These are phyloP conservation scores for Alternaria consortialis DNA, from an alignment of 2,329 filamentous ascomycete genomes.

Conservation along the genomic window DNA sequence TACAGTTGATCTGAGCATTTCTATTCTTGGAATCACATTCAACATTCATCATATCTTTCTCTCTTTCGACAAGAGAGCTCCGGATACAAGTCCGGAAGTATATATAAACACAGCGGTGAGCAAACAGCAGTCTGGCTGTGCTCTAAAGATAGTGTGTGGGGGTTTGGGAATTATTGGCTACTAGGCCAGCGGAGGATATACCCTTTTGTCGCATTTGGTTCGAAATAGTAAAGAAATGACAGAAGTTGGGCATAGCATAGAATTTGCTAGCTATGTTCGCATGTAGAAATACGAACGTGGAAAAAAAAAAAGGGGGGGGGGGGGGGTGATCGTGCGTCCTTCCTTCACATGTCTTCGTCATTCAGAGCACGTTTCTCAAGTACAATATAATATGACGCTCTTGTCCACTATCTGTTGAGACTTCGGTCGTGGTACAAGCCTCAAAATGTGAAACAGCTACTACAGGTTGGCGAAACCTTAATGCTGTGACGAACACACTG, in stretches of 20 bases:
- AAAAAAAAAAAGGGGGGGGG: no score
- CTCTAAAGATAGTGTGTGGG: conserved; percentile 4
- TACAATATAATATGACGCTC: neutral
- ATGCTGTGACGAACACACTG: conserved; percentile 3
- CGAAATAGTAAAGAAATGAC: neutral
- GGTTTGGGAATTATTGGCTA: conserved; percentile 1
- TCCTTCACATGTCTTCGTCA: neutral
- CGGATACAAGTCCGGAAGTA: conserved; percentile 10
- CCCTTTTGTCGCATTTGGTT: conserved; percentile 9
- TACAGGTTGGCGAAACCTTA: neutral
- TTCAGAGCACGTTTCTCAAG: neutral
- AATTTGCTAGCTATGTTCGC: neutral
- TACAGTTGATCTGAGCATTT: neutral
- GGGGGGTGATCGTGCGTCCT: neutral
- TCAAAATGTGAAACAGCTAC: conserved; percentile 16
- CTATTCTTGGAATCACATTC: conserved; percentile 5
- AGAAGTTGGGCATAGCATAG: neutral
- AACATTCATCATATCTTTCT: neutral
- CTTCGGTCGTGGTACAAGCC: conserved; percentile 14
- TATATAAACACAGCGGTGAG: neutral
- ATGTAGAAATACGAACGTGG: no score
- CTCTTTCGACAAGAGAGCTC: neutral
- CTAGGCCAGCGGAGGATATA: conserved; percentile 10
- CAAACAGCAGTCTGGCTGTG: neutral
- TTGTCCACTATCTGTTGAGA: neutral